These are phyloP conservation scores for Pyricularia pennisetigena DNA, from an alignment of 2,329 filamentous ascomycete species.

Conservation along the genomic window DNA sequence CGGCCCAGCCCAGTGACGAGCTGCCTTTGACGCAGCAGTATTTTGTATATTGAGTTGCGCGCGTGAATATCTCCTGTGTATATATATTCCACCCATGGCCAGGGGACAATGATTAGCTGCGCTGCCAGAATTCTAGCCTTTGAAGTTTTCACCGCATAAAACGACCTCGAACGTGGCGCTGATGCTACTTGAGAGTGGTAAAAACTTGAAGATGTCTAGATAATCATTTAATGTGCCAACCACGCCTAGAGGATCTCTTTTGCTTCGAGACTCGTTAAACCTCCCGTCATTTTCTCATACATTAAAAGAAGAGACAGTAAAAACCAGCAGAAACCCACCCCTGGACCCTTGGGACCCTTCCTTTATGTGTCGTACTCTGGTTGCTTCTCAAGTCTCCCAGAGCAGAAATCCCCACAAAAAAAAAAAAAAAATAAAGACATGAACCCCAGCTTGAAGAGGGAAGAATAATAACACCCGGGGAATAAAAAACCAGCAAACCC, in stretches of 20 bases:
- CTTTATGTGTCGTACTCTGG: background rate
- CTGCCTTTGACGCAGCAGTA: conserved; percentile 71
- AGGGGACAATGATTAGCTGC: background rate
- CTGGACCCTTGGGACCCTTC: background rate
- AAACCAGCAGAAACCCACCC: background rate
- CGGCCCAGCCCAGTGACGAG: conserved; percentile 58
- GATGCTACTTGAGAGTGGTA: too few species aligned
- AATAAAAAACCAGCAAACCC: background rate
- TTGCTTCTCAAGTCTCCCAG: background rate
- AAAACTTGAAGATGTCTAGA: background rate
- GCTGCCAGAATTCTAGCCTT: background rate
- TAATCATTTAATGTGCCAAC: background rate
- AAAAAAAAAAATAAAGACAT: background rate
- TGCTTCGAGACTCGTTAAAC: background rate
- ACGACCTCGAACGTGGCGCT: background rate
- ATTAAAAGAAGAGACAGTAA: background rate
- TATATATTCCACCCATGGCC: background rate
- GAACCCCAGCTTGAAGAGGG: background rate
- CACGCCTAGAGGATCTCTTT: background rate
- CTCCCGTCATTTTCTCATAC: background rate
- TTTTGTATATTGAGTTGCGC: conserved; percentile 54
- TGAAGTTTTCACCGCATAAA: background rate
- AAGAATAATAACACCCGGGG: background rate
- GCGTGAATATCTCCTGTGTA: background rate
- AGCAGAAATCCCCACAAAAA: background rate